Base-by-base conservation (phyloP, 139 green algal species). In the Yamagishiella unicocca region DNA sequence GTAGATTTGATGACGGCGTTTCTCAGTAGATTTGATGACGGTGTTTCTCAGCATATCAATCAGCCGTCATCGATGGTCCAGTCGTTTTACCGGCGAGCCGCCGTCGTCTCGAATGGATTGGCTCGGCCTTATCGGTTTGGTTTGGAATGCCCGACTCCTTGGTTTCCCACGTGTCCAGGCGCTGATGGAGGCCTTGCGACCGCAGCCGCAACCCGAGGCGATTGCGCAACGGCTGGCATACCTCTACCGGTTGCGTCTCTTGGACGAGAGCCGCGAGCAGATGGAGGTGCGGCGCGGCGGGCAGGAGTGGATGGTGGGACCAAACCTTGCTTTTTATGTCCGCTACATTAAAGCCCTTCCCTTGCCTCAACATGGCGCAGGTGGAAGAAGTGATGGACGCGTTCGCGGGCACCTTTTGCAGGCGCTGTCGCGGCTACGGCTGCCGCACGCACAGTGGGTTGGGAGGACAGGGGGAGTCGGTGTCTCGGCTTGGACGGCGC, bases 401-500 rank as follows among this genome's bases (percentile, higher is more conserved):
- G 22, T 74, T 94, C 25, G 55, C 88, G 54, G 62, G 22, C 25
- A 62, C 21, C 55, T 96, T 93, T 71, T 96, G 94, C 91, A 84
- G 92, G 33, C 89, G 90, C 38, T 96, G 94, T 91, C 83, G 87
- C 29, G 84, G 84, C n/a, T 96, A 93, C 87, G 84, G 53, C 86
- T 96, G 94, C 92, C 82, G 89, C 33, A 81, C 83, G 21, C 94
- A 96, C 67, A 62, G 43, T 85, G 66, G n/a, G 80, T 31, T 43
- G 12, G 29, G 24, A 40, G 3, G 40, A 40, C 0, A 35, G 67
- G 50, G 70, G 38, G 21, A 38, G n/a, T n/a, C n/a, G n/a, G n/a
- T n/a, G n/a, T n/a, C n/a, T n/a, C n/a, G n/a, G n/a, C n/a, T n/a
- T n/a, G n/a, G n/a, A n/a, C n/a, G n/a, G n/a, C n/a, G n/a, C n/a